These are phyloP conservation scores for Erysimum cheiranthoides DNA, from an alignment of 345 rosid species.

Conservation along the genomic window DNA sequence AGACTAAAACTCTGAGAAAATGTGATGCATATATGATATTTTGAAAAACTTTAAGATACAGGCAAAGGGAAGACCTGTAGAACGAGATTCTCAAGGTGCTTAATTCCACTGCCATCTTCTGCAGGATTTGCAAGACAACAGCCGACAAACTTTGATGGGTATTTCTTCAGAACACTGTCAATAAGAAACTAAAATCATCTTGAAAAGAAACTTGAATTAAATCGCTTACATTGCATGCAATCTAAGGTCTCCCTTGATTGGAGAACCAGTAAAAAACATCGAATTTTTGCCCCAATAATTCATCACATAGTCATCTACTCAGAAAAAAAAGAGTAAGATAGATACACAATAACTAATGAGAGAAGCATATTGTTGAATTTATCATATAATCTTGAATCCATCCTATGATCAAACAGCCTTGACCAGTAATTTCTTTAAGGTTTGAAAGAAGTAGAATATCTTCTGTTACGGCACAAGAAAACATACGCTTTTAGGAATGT, in stretches of 20 bases:
- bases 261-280: constrained; percentile 1
- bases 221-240: constrained; percentile 8
- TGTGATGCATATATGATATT: constrained; percentile 18
- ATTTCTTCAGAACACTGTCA: constrained; percentile 70
- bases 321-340: background rate
- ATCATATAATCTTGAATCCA: background rate
- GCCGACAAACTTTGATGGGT: constrained; percentile 83
- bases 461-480: background rate
- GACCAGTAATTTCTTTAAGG: background rate
- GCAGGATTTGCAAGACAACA: constrained; percentile 97
- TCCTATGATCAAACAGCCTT: background rate
- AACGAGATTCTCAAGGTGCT: constrained; percentile 78
- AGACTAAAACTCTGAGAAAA: constrained; percentile 36
- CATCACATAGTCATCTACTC: constrained; percentile 5
- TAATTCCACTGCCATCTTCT: constrained; percentile 80
- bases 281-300: constrained; percentile 1
- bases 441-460: background rate
- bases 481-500: background rate
- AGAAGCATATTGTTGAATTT: constrained; percentile 29
- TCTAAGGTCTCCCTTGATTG: constrained; percentile 1
- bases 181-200: constrained; percentile 11
- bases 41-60: constrained; percentile 6
- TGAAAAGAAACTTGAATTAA: background rate
- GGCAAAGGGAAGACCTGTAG: constrained; percentile 56
- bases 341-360: background rate